phyloP scores from a whole-genome alignment of 225 moss, liverwort and hornwort genomes.

The Pseudoscleropodium purum region DNA sequence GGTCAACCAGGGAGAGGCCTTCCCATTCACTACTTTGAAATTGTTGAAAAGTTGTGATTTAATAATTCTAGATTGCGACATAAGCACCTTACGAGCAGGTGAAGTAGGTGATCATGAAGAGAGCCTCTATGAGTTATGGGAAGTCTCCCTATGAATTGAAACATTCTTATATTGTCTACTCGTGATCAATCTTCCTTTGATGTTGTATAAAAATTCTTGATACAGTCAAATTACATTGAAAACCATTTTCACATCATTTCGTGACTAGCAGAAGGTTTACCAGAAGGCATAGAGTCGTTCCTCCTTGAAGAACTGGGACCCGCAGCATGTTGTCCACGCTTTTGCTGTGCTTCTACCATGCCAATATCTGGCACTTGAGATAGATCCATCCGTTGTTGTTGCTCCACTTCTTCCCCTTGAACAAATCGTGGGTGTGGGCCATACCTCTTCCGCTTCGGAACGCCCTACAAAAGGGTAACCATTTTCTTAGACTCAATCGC shows the following conservation, averaged over 20 bases:
- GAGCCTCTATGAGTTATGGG: not conserved
- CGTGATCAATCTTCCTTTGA: not conserved
- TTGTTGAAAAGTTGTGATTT: not conserved
- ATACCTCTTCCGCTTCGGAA: conserved; percentile 36
- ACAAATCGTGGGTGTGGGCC: conserved; percentile 36
- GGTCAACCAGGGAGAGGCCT: not conserved
- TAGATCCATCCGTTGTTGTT: conserved; percentile 17
- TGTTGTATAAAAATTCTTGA: not conserved
- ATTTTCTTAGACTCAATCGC: not conserved
- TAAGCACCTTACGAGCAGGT: not conserved
- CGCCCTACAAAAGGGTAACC: conserved; percentile 4
- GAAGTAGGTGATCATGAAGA: not conserved
- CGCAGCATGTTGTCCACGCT: conserved; percentile 3
- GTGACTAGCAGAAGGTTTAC: not conserved
- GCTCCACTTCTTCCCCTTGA: conserved; percentile 34
- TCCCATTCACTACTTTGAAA: not conserved
- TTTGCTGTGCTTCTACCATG: conserved; percentile 1
- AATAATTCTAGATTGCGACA: not conserved
- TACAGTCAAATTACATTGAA: not conserved
- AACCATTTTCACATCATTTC: not conserved
- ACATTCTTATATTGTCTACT: not conserved
- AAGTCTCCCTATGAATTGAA: not conserved
- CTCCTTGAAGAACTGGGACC: conserved; percentile 1
- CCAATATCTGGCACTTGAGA: not conserved
- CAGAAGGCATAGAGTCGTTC: not conserved